A percentile compares a stretch with the other conserved stretches of the same genome.
phyloP scores from a whole-genome alignment of 2,329 filamentous ascomycete species.

The Orbilia ellipsospora region DNA sequence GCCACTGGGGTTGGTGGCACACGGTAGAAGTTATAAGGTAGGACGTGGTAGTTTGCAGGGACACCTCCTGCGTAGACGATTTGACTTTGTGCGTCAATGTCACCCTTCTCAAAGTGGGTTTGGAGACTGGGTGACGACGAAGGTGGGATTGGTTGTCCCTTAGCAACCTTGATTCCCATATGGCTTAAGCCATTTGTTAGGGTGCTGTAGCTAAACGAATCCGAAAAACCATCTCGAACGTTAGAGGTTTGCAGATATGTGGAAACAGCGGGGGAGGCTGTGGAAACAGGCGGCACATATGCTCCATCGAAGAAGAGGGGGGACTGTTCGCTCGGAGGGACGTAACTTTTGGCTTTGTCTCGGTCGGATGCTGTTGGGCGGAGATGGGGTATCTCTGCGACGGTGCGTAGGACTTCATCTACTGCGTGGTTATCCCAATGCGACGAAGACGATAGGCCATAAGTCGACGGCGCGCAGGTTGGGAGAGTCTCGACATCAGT shows the following conservation, averaged over 20 bases:
- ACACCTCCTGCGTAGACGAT: too few relatives aligned
- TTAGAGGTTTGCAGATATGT: conserved; percentile 38
- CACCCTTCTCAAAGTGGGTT: too few relatives aligned
- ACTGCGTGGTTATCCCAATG: conserved; percentile 1
- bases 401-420: neutral
- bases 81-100: too few relatives aligned
- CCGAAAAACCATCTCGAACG: conserved; percentile 18
- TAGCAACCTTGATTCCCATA: conserved; percentile 1
- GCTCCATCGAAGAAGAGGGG: conserved; percentile 9
- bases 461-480: neutral
- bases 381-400: neutral
- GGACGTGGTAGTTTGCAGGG: too few relatives aligned
- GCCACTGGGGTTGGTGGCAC: too few relatives aligned
- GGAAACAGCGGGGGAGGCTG: neutral
- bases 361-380: neutral
- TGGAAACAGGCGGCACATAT: neutral
- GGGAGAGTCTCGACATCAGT: conserved; percentile 13
- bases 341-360: neutral
- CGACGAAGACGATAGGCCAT: neutral
- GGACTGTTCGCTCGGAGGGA: neutral
- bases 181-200: neutral
- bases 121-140: too few relatives aligned
- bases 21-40: too few relatives aligned
- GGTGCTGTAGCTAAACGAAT: neutral
- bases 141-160: too few relatives aligned